These are phyloP conservation scores for Platismatia glauca DNA, from an alignment of 495 filamentous ascomycete species.

Conservation along the genomic window DNA sequence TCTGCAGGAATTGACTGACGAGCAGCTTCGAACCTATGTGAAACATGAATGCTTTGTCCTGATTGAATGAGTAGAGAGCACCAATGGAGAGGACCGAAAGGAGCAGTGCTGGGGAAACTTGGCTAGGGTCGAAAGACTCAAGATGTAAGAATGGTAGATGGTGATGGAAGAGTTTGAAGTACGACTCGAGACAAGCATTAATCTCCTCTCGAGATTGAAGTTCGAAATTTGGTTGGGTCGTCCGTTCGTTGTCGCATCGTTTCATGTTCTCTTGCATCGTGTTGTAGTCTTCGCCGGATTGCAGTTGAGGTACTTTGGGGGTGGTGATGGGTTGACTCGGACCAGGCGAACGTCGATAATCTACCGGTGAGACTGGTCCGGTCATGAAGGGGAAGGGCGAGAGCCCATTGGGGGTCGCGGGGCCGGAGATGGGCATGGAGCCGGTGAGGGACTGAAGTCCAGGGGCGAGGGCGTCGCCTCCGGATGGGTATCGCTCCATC, in stretches of 20 bases:
- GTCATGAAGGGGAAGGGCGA: conserved; percentile 71
- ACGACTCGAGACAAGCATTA: conserved; percentile 86
- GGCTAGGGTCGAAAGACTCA: conserved; percentile 74
- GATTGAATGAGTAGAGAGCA: conserved; percentile 92
- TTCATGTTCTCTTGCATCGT: conserved; percentile 88
- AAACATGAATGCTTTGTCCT: conserved; percentile 91
- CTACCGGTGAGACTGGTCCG: conserved; percentile 60
- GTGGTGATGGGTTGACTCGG: conserved; percentile 53
- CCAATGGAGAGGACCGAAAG: conserved; percentile 92
- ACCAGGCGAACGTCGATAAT: conserved; percentile 60
- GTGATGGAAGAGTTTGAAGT: conserved; percentile 95
- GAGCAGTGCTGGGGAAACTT: conserved; percentile 69
- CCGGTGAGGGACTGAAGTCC: conserved; percentile 59
- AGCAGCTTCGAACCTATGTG: conserved; percentile 96
- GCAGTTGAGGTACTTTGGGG: conserved; percentile 58
- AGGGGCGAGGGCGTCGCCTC: conserved; percentile 50
- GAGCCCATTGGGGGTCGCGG: conserved; percentile 70
- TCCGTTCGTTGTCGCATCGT: conserved; percentile 63
- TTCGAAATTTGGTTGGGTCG: conserved; percentile 83
- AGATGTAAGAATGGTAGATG: conserved; percentile 95
- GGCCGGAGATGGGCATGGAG: conserved; percentile 58
- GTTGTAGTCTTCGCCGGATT: conserved; percentile 35
- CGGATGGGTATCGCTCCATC: conserved; percentile 54
- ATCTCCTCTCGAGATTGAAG: conserved; percentile 66
- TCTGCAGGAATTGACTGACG: conserved; percentile 92